Evolutionary conservation across 2,329 filamentous ascomycete species (phyloP).

Genomic region (Fusarium sp.): DNA sequence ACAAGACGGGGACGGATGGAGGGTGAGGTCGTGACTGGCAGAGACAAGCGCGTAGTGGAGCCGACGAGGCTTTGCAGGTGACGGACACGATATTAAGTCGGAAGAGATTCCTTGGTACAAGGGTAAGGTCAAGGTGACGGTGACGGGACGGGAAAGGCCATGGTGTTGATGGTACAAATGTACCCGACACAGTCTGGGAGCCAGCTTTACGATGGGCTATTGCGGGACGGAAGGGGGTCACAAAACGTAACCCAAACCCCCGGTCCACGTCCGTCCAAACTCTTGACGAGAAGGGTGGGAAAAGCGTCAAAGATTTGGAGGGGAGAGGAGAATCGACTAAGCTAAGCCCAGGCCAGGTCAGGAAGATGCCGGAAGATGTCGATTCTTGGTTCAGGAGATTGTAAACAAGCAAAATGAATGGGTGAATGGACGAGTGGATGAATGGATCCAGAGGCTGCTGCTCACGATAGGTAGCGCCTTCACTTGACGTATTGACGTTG

Average conservation of each 20-base stretch:
- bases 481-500: conserved; percentile 26
- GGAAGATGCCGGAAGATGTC: conserved; percentile 39
- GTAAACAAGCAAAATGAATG: conserved; percentile 27
- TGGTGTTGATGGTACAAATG: conserved; percentile 18
- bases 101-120: conserved; percentile 50
- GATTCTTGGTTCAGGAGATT: background rate
- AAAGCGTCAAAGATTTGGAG: conserved; percentile 42
- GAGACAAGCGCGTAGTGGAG: conserved; percentile 49
- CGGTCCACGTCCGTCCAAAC: conserved; percentile 28
- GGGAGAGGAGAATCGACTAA: conserved; percentile 20
- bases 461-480: conserved; percentile 22
- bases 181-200: conserved; percentile 35
- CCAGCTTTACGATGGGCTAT: conserved; percentile 38
- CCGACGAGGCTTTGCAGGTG: conserved; percentile 47
- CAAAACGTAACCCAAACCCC: conserved; percentile 42
- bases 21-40: conserved; percentile 40
- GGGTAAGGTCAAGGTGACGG: conserved; percentile 6
- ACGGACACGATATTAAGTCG: conserved; percentile 54
- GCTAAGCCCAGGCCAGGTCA: conserved; percentile 1
- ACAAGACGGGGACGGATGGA: conserved; percentile 36
- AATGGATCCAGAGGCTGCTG: conserved; percentile 14
- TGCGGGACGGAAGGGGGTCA: conserved; percentile 44
- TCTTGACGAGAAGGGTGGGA: conserved; percentile 19
- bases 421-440: conserved; percentile 3
- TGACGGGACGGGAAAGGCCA: conserved; percentile 34